Base-by-base conservation (phyloP, 2,329 filamentous ascomycete species). In the Nemania sp. region DNA sequence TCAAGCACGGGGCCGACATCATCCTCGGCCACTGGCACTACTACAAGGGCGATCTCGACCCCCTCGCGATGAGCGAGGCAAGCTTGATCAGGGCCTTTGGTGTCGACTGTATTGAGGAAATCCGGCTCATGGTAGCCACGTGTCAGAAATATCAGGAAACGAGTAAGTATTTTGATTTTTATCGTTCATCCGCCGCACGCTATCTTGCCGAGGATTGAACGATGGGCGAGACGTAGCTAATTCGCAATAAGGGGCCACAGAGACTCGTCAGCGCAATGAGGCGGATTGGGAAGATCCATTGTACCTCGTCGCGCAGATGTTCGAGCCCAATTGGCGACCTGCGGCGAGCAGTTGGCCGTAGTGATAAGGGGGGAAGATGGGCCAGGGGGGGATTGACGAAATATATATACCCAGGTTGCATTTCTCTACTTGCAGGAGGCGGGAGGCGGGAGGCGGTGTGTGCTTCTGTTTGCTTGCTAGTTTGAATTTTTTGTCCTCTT, bases 21-120 rank as follows among this genome's bases (percentile, higher is more conserved):
- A 76, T 86, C 29, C 80, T 87, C 1, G 75, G 77, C 11, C 78
- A 85, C 61, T 87, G 85, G 85, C 83, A 85, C 56, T 87, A 86
- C 70, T 87, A 82, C 74, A 83, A 82, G 64, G 79, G 78, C 35
- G 71, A 78, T 26, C 70, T 75, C 18, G 74, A 80, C n/a, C 76
- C 79, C 0, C 67, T 74, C 47, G 66, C 73, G 6, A 65, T 74
- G 35, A 76, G 10, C 70, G 75, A 27, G 73, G 74, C 51, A 72
- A 75, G 8, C 72, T 57, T 64, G 26, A 18, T 75, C 1, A 72
- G 20, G 55, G 53, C 82, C 8, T 74, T 74, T 64, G 73, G 68
- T n/a, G 59, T 66, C 1, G 72, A 84, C 26, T 69, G 71, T 0
- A 59, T 74, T 0, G 70, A 79, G 2, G 78, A 86, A 62, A 67